Evolutionary conservation across 495 filamentous ascomycete species (phyloP).

Genomic region (Neurospora sp.): DNA sequence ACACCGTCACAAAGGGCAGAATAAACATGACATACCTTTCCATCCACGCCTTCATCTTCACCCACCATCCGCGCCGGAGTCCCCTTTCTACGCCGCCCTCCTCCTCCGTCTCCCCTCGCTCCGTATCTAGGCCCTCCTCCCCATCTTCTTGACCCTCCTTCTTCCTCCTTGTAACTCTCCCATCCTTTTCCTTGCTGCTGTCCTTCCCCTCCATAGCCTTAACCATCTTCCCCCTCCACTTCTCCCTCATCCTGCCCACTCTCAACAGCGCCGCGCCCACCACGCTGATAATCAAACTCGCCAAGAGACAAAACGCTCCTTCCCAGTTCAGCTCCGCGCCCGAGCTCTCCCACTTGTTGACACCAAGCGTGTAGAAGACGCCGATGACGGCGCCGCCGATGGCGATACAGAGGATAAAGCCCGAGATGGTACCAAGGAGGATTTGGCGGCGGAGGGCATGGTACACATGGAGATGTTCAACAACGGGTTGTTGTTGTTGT

Average conservation of each 20-base stretch:
- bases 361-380: constrained; percentile 63
- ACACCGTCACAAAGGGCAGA: constrained; percentile 73
- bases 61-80: neutral
- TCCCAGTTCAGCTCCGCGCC: constrained; percentile 62
- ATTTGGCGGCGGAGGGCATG: neutral
- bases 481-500: neutral
- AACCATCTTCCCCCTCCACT: constrained; percentile 74
- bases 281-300: constrained; percentile 65
- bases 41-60: constrained; percentile 46
- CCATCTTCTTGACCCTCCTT: neutral
- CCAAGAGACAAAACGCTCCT: constrained; percentile 60
- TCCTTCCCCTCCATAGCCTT: constrained; percentile 45
- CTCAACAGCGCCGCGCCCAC: constrained; percentile 71
- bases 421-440: constrained; percentile 44
- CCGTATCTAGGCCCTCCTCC: constrained; percentile 6
- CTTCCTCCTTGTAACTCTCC: neutral
- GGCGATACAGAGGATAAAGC: constrained; percentile 55
- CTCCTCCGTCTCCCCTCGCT: constrained; percentile 8
- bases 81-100: neutral
- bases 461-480: neutral
- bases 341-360: constrained; percentile 50
- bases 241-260: constrained; percentile 76
- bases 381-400: constrained; percentile 69
- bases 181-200: constrained; percentile 11
- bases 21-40: constrained; percentile 78